Base-by-base conservation (phyloP, 768 basidiomycete genomes). In the Kwoniella sp. region DNA sequence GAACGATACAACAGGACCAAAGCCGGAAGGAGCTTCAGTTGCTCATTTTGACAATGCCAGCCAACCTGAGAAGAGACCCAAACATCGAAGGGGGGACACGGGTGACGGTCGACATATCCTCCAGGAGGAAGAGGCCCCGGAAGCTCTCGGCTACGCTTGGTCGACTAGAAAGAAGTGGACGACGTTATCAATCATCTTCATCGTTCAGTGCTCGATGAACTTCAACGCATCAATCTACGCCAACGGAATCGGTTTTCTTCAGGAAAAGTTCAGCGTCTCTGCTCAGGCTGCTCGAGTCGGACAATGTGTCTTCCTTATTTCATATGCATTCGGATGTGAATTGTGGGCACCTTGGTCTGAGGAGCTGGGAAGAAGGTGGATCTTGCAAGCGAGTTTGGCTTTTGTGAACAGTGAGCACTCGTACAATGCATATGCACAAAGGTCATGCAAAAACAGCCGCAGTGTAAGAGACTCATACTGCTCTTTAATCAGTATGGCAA, bases 401-500 rank as follows among this genome's bases (percentile, higher is more conserved):
- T 47, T 80, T 15, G 79, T 80, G 59, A 80, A 80, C 62, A 68
- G 74, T 75, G 56, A 65, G 74, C n/a, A n/a, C n/a, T n/a, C n/a
- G n/a, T n/a, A n/a, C n/a, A n/a, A n/a, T n/a, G n/a, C n/a, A n/a
- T n/a, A n/a, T n/a, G n/a, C n/a, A n/a, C n/a, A n/a, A n/a, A n/a
- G n/a, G n/a, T n/a, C n/a, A n/a, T 26, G 13, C 2, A 26, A 38
- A 8, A 23, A 51, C 50, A 8, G 45, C 58, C 17, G 38, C 45
- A 37, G 53, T 17, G 23, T 26, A 20, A 28, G 38, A 47, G 45
- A 58, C 30, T 45, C 41, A 51, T 15, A 4, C 17, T 30, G 22
- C 0, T 25, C 29, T 62, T 9, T 5, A 17, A 8, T 9, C 60
- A 75, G 74, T 79, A 30, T 79, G 72, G 72, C 69, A 77, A 31